Conservation (phyloP, 108 stramenopile genomes). For the Stephanodiscus triporus region DNA sequence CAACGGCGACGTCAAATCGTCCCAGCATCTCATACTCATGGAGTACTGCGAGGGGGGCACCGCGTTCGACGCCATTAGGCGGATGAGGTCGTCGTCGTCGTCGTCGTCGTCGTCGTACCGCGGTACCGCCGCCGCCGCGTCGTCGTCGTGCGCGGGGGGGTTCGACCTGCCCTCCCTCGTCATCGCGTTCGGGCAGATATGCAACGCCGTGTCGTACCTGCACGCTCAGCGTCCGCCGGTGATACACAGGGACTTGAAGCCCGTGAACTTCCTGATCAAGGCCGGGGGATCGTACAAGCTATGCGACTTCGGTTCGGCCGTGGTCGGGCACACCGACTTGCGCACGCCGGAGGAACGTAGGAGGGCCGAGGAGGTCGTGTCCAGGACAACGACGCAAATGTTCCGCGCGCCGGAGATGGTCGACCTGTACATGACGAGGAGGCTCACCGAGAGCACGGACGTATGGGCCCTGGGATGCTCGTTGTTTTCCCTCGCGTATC, state of each 20-base stretch:
- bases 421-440: slow-evolving; percentile 89
- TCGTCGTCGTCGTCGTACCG: background rate
- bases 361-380: slow-evolving; percentile 87
- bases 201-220: slow-evolving; percentile 84
- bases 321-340: slow-evolving; percentile 86
- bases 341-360: slow-evolving; percentile 65
- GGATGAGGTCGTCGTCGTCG: slow-evolving; percentile 45
- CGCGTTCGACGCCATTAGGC: slow-evolving; percentile 81
- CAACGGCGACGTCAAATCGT: slow-evolving; percentile 10
- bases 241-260: slow-evolving; percentile 98
- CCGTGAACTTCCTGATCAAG: slow-evolving; percentile 96
- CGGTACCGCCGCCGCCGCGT: background rate
- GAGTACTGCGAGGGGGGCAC: slow-evolving; percentile 94
- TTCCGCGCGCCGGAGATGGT: slow-evolving; percentile 97
- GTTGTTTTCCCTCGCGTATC: slow-evolving; percentile 83
- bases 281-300: slow-evolving; percentile 78
- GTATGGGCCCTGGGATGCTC: slow-evolving; percentile 96
- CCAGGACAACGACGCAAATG: slow-evolving; percentile 96
- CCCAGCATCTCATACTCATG: slow-evolving; percentile 91
- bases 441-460: slow-evolving; percentile 89
- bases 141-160: slow-evolving; percentile 38
- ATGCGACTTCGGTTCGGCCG: slow-evolving; percentile 93
- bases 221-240: slow-evolving; percentile 90
- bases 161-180: slow-evolving; percentile 78
- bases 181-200: slow-evolving; percentile 88